Conservation (phyloP, 1,284 basidiomycete genomes). For the Trichosporon inkin region DNA sequence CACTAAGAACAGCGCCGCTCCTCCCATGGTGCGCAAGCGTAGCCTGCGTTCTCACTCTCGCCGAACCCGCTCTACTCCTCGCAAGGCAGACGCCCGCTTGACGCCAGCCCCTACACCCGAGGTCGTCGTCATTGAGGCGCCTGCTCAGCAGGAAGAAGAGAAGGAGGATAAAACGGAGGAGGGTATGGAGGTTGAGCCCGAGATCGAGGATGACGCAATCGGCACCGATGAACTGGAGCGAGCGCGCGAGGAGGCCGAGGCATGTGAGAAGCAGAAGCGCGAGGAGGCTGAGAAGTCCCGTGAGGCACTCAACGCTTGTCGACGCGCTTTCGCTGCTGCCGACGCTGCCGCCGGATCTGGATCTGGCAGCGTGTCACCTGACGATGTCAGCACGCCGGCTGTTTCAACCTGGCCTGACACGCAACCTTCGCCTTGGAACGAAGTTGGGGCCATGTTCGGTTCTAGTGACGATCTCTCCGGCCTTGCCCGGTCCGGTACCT, state of each 20-base stretch:
- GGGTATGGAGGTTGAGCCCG: conserved; percentile 19
- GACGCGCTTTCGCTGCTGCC: conserved; percentile 24
- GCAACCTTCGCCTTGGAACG: conserved; percentile 19
- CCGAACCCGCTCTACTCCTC: conserved; percentile 15
- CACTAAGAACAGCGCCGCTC: conserved; percentile 9
- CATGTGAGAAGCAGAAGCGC: conserved; percentile 34
- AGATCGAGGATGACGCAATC: conserved; percentile 28
- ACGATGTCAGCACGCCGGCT: conserved; percentile 5
- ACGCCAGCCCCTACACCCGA: conserved; percentile 14
- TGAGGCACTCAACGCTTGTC: conserved; percentile 35
- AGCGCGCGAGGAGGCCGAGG: conserved; percentile 39
- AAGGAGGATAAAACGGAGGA: conserved; percentile 19
- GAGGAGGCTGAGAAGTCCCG: conserved; percentile 35
- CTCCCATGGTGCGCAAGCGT: conserved; percentile 21
- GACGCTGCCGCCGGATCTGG: conserved; percentile 12
- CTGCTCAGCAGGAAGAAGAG: not conserved
- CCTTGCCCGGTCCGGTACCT: not conserved
- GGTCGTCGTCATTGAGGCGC: conserved; percentile 10
- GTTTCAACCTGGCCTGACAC: conserved; percentile 6
- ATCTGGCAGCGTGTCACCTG: conserved; percentile 14
- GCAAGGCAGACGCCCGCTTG: conserved; percentile 16
- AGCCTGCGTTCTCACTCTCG: conserved; percentile 17
- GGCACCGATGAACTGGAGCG: conserved; percentile 42
- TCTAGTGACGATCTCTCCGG: not conserved
- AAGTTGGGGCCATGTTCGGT: not conserved